Base-by-base conservation (phyloP, 805 yeast species). In the Spathaspora passalidarum region DNA sequence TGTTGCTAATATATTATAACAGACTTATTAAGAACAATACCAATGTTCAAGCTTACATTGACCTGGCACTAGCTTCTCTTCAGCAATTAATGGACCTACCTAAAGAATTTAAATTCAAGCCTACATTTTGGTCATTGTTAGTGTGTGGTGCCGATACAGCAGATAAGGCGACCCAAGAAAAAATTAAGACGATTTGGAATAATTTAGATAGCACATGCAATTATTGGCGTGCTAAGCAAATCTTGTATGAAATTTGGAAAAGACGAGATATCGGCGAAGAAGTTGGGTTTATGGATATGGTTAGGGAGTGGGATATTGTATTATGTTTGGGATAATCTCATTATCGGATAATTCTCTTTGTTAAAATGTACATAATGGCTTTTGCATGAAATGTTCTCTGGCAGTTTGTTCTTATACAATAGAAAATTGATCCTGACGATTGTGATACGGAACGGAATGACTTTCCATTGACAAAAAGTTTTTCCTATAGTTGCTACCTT, bases 141-240 rank as follows among this genome's bases (percentile, higher is more conserved):
- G 61, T 79, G 3, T 54, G 60, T 45, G 75, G 73, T 5, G 63
- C 72, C 6, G 78, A 73, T 51, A 69, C 69, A 0, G 55, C 62
- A 4, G 66, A 61, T 26, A 40, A 44, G 1, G 50, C 52, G 2
- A 48, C 63, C 18, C 76, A 70, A 49, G 48, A 53, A 7, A 56
- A 66, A 41, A 68, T 71, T 45, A 60, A 59, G 35, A 43, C 55
- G 18, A 56, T 72, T 4, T 66, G 73, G 62, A 55, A 61, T 29
- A 62, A 65, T 35, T 52, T 20, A 56, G 53, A 11, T n/a, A 34
- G 13, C 47, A 36, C 21, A 40, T 20, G 43, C 44, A 76, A 74
- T 46, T 75, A 73, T 50, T 80, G 84, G 84, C 62, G 82, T 32
- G 74, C 77, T 1, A 78, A 78, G 51, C 84, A 80, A 54, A 68